Percentiles rank a stretch among this genome's conserved stretches.
Conservation (phyloP, 2,329 filamentous ascomycete species). For the Clarireedia monteithiana region DNA sequence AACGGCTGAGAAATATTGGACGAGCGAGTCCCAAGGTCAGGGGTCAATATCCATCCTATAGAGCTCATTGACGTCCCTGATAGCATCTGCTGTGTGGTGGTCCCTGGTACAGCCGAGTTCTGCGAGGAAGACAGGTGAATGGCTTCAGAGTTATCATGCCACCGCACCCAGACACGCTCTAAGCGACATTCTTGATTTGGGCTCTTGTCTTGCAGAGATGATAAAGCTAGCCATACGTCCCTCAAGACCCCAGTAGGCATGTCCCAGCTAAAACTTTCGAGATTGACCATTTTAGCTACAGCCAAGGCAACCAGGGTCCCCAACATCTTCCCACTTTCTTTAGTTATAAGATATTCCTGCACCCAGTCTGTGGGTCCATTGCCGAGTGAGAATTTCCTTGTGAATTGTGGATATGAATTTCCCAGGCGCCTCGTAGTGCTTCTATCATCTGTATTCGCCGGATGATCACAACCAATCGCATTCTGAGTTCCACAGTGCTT, state of each 20-base stretch:
- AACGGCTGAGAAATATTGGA: conserved; percentile 19
- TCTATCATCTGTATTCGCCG: conserved; percentile 10
- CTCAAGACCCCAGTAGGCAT: conserved; percentile 80
- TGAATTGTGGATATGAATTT: conserved; percentile 72
- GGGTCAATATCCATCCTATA: conserved; percentile 33
- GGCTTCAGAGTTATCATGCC: conserved; percentile 60
- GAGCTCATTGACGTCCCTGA: conserved; percentile 34
- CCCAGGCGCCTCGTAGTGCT: conserved; percentile 42
- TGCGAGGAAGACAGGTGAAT: conserved; percentile 21
- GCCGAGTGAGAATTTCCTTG: conserved; percentile 75
- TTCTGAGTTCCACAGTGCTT: conserved; percentile 28
- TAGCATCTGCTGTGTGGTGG: conserved; percentile 23
- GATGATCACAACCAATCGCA: conserved; percentile 21
- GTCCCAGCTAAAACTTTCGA: conserved; percentile 81
- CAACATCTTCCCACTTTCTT: conserved; percentile 84
- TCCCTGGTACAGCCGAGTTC: conserved; percentile 15
- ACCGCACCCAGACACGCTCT: conserved; percentile 70
- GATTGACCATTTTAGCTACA: conserved; percentile 71
- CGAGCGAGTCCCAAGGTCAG: conserved; percentile 12
- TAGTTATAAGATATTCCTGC: conserved; percentile 71
- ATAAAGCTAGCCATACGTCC: conserved; percentile 73
- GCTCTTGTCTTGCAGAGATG: conserved; percentile 52
- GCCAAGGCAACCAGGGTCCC: conserved; percentile 73
- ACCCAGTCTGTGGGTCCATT: conserved; percentile 75
- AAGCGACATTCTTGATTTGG: conserved; percentile 57